Base-by-base conservation (phyloP, 768 basidiomycete species). In the Kwoniella sp. region DNA sequence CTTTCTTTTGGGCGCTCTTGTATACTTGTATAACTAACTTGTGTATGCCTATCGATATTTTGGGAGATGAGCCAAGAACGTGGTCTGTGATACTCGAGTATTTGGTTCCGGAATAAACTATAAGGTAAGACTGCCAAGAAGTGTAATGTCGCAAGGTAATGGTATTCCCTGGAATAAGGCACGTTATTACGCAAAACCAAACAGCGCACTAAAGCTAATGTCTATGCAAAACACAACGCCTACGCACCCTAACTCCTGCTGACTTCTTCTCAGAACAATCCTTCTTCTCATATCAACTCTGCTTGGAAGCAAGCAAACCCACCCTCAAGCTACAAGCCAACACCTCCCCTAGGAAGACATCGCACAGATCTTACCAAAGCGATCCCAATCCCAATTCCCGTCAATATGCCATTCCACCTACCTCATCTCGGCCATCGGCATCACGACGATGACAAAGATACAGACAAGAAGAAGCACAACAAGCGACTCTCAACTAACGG, bases 371-470 rank as follows among this genome's bases (percentile, higher is more conserved):
- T 13, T 33, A 33, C 33, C 33, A 33, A 6, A 6, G 33, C 33
- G 33, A 33, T 6, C 33, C n/a, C n/a, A n/a, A n/a, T n/a, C n/a
- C n/a, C n/a, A n/a, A n/a, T n/a, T n/a, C n/a, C n/a, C n/a, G n/a
- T n/a, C n/a, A 47, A 27, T 1, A 70, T 70, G 69, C 69, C 69
- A 17, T 55, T 70, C 21, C 69, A 70, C 26, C 49, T 70, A 9
- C 69, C 69, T 7, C 61, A 58, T 36, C 55, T 68, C 36, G 59
- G 58, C 12, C 44, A 51, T 30, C 53, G 53, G 13, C 22, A 55
- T 33, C 46, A 60, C 19, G 29, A 55, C 22, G 29, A 58, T n/a
- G 36, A 59, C 46, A 55, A 60, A 22, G 58, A 17, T n/a, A 55
- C 56, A 22, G 58, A 17, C 15, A 47, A 44, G 21, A 61, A 51